Evolutionary conservation across 2,329 filamentous ascomycete species (phyloP).

Genomic region (Colletotrichum gigasporum): DNA sequence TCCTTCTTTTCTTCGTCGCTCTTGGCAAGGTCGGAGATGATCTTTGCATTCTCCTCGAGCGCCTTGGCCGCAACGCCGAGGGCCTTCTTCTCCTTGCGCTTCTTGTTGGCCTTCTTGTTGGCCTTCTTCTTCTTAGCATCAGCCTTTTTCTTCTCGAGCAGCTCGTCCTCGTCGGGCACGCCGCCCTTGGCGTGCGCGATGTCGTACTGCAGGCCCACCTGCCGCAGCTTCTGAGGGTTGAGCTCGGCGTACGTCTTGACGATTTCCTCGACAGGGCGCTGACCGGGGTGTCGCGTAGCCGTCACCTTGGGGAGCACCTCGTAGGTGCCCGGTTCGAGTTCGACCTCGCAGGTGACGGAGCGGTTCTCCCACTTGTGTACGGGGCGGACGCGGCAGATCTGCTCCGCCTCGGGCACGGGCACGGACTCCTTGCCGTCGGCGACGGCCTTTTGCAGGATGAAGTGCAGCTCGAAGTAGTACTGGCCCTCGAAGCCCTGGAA

Average conservation of each 20-base stretch:
- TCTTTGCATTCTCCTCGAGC: conserved; percentile 34
- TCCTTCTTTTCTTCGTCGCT: conserved; percentile 27
- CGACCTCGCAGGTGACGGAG: conserved; percentile 76
- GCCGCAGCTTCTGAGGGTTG: conserved; percentile 71
- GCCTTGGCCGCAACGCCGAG: conserved; percentile 22
- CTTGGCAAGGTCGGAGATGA: conserved; percentile 24
- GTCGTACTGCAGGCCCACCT: conserved; percentile 68
- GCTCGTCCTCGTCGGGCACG: conserved; percentile 58
- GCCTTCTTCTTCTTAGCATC: conserved; percentile 40
- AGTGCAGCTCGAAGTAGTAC: conserved; percentile 53
- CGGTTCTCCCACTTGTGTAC: conserved; percentile 59
- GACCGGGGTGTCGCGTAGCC: conserved; percentile 53
- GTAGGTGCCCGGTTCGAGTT: conserved; percentile 74
- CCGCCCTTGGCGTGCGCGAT: conserved; percentile 68
- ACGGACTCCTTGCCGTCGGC: neutral
- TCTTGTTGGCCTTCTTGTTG: conserved; percentile 37
- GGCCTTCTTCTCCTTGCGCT: conserved; percentile 30
- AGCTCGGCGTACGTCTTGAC: conserved; percentile 56
- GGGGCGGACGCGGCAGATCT: conserved; percentile 45
- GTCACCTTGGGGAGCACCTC: conserved; percentile 75
- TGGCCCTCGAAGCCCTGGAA: conserved; percentile 55
- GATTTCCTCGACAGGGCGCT: conserved; percentile 62
- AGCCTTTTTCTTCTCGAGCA: conserved; percentile 39
- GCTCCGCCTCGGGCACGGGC: conserved; percentile 35
- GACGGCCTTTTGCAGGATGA: conserved; percentile 49